phyloP scores from a whole-genome alignment of 495 filamentous ascomycete genomes.

The Talaromyces wortmannii region DNA sequence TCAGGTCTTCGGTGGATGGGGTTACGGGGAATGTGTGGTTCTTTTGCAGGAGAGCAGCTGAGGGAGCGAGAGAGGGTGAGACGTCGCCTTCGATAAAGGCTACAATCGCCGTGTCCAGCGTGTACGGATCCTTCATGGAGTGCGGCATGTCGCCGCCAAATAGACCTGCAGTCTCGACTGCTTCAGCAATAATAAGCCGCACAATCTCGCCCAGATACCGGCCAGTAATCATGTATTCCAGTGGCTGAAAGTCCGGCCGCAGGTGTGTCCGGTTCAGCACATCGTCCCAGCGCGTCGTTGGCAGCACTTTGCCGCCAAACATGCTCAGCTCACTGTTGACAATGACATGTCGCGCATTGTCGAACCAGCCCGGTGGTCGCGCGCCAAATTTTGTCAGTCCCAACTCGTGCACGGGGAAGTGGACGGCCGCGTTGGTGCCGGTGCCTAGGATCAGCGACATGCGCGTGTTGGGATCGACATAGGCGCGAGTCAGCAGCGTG shows the following conservation, averaged over 20 bases:
- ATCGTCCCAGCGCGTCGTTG: conserved; percentile 72
- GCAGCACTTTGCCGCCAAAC: conserved; percentile 59
- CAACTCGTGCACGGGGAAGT: conserved; percentile 57
- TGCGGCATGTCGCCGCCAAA: conserved; percentile 52
- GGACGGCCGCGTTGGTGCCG: conserved; percentile 78
- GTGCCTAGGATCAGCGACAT: conserved; percentile 83
- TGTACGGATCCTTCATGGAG: conserved; percentile 55
- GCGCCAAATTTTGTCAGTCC: conserved; percentile 53
- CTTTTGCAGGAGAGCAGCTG: conserved; percentile 41
- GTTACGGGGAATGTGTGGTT: conserved; percentile 38
- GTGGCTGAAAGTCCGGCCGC: conserved; percentile 76
- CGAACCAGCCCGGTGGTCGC: conserved; percentile 34
- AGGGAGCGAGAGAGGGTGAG: conserved; percentile 33
- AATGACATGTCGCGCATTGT: conserved; percentile 55
- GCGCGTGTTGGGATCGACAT: conserved; percentile 52
- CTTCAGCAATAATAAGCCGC: conserved; percentile 67
- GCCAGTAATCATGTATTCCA: conserved; percentile 86
- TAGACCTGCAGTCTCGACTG: conserved; percentile 38
- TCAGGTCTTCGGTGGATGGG: conserved; percentile 44
- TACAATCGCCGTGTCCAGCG: conserved; percentile 65
- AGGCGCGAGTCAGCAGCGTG: conserved; percentile 71
- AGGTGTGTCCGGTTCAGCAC: conserved; percentile 61
- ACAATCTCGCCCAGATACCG: conserved; percentile 82
- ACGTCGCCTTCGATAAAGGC: conserved; percentile 46
- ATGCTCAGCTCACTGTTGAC: conserved; percentile 91